Percentiles rank a stretch among this genome's conserved stretches.
Evolutionary conservation across 2,329 filamentous ascomycete genomes (phyloP).

Genomic region (Talaromyces sp.): DNA sequence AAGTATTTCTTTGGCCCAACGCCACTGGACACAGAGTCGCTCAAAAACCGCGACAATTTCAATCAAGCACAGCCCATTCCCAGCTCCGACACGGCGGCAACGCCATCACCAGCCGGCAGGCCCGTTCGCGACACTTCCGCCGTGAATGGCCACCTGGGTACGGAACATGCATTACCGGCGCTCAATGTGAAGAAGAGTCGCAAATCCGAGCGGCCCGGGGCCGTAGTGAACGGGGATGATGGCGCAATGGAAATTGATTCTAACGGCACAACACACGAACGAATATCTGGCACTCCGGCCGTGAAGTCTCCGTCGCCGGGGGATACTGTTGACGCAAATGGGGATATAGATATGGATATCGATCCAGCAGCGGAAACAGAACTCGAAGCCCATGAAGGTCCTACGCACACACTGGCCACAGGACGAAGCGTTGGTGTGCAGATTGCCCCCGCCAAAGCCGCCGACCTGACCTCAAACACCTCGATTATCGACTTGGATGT

Average conservation of each 20-base stretch:
- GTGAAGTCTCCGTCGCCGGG: slow-evolving; percentile 18
- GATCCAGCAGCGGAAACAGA: slow-evolving; percentile 19
- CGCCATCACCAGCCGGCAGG: slow-evolving; percentile 26
- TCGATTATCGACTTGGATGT: slow-evolving; percentile 36
- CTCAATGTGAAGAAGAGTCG: slow-evolving; percentile 27
- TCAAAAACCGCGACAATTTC: slow-evolving; percentile 22
- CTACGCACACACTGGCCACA: slow-evolving; percentile 35
- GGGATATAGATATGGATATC: slow-evolving; percentile 35
- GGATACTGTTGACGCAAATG: slow-evolving; percentile 36
- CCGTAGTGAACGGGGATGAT: slow-evolving; percentile 25
- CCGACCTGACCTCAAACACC: slow-evolving; percentile 41
- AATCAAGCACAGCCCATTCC: slow-evolving; percentile 17
- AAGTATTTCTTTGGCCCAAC: slow-evolving; percentile 45
- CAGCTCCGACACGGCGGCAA: slow-evolving; percentile 23
- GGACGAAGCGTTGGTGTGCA: slow-evolving; percentile 44
- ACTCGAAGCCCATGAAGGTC: slow-evolving; percentile 3
- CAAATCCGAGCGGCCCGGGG: slow-evolving; percentile 23
- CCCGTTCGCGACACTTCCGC: slow-evolving; percentile 25
- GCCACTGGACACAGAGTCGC: slow-evolving; percentile 26
- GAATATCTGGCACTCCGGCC: slow-evolving; percentile 14
- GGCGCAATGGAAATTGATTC: slow-evolving; percentile 38
- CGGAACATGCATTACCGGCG: slow-evolving; percentile 23
- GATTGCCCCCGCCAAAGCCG: slow-evolving; percentile 43
- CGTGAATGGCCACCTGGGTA: slow-evolving; percentile 32
- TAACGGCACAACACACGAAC: slow-evolving; percentile 25